Evolutionary conservation across 768 basidiomycete genomes (phyloP), one percentile per base, ranked within the genome.

Genomic region (Suillus occidentalis): DNA sequence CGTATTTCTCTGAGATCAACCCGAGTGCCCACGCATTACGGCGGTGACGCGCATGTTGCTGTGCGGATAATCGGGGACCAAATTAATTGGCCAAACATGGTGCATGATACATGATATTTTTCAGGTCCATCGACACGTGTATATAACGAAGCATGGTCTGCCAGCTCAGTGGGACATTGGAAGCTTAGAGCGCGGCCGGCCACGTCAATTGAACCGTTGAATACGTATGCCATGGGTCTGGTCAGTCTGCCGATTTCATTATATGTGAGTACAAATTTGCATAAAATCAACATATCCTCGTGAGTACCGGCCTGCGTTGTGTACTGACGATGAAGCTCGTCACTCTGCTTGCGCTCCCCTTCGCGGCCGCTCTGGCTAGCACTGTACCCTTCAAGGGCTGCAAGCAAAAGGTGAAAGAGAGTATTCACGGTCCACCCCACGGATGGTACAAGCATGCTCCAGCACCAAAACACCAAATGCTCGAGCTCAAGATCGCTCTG

Each of bases 401-500:
- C 25, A 62, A 69, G 0, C 60, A 70, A 60, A 80, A 74, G 68
- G 72, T 86, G 72, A 88, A 87, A 75, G 85, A 88, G 66, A 77
- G 73, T 60, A 76, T 85, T 61, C 5, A 71, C n/a, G 60, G 58
- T 0, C 71, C 78, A 40, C 88, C 88, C 65, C 76, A 56, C 36
- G 83, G 82, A 13, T 89, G 87, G 88, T 62, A 73, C 34, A 73
- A 76, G 63, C 77, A 81, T 1, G 76, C 79, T 45, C 72, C 76
- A 39, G 81, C 87, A 25, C 77, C 82, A 12, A 66, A 81, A 1
- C 75, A 81, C 65, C 80, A 84, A 68, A 72, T 70, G n/a, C 79
- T 90, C 50, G 73, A 78, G 47, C 82, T 89, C 68, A 87, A 84
- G 64, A 85, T 89, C 55, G 87, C 80, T 25, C 81, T 89, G 34